Conservation (phyloP, 2,329 filamentous ascomycete genomes). For the Sarocladium strictum region DNA sequence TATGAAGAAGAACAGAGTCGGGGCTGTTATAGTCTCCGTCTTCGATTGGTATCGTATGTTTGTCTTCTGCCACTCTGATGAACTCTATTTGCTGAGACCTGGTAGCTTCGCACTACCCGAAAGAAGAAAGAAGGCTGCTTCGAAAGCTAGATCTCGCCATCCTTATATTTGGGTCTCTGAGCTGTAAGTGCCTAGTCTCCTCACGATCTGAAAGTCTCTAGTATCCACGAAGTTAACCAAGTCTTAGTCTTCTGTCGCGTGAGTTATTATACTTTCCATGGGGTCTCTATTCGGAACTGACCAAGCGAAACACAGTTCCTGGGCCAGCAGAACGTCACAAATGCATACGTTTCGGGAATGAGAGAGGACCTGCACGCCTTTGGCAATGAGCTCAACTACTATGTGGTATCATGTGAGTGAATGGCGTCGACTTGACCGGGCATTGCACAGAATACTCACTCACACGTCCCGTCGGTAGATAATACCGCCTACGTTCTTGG, state of each 20-base stretch:
- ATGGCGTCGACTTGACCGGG: background rate
- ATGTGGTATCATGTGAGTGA: slow-evolving; percentile 22
- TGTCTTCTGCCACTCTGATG: background rate
- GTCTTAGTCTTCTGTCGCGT: slow-evolving; percentile 12
- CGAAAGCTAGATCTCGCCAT: slow-evolving; percentile 21
- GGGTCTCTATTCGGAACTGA: background rate
- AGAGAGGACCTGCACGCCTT: slow-evolving; percentile 24
- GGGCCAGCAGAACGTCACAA: slow-evolving; percentile 22
- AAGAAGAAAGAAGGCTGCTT: slow-evolving; percentile 19
- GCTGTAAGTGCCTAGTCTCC: slow-evolving; percentile 14
- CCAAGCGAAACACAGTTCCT: slow-evolving; percentile 2
- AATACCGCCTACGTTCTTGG: slow-evolving; percentile 29
- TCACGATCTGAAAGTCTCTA: background rate
- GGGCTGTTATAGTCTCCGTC: slow-evolving; percentile 19
- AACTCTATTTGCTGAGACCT: background rate
- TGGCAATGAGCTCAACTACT: slow-evolving; percentile 25
- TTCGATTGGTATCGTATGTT: slow-evolving; percentile 24
- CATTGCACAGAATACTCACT: background rate
- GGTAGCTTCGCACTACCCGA: slow-evolving; percentile 20
- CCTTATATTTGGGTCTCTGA: slow-evolving; percentile 18
- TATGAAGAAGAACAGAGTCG: slow-evolving; percentile 18
- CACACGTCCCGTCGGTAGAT: slow-evolving; percentile 22
- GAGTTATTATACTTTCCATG: background rate
- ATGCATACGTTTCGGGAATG: slow-evolving; percentile 32
- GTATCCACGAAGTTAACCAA: background rate